Conservation (phyloP, 148 eudicot species). For the Dianthus caryophyllus region DNA sequence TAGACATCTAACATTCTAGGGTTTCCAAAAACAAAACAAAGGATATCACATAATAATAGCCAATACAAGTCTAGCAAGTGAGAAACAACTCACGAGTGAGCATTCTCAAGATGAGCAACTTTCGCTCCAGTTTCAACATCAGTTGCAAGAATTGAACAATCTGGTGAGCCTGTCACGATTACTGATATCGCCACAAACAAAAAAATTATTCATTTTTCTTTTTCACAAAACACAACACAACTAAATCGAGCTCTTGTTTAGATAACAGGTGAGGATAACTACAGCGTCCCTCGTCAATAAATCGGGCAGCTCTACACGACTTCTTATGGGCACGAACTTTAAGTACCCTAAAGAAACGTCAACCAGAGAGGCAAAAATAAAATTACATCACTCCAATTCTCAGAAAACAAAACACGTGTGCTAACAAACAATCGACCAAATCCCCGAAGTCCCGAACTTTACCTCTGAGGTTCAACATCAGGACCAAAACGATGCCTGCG, state of each 20-base stretch:
- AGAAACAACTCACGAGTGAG: conserved; percentile 64
- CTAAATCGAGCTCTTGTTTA: background rate
- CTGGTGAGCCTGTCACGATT: conserved; percentile 87
- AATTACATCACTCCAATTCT: background rate
- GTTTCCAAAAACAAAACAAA: background rate
- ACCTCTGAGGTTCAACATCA: conserved; percentile 65
- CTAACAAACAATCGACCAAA: background rate
- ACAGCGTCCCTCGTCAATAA: conserved; percentile 78
- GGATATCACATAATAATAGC: no score
- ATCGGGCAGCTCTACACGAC: conserved; percentile 80
- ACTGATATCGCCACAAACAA: conserved; percentile 39
- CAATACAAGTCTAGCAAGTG: background rate
- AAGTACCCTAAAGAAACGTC: conserved; percentile 42
- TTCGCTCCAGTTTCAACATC: conserved; percentile 85
- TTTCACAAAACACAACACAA: background rate
- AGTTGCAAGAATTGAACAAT: conserved; percentile 77
- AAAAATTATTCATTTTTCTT: conserved; percentile 7
- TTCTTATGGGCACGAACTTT: conserved; percentile 67
- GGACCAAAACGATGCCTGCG: conserved; percentile 60
- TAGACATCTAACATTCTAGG: conserved; percentile 4
- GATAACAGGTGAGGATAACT: conserved; percentile 7
- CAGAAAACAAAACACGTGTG: background rate
- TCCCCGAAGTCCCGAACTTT: background rate
- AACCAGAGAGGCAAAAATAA: conserved; percentile 9
- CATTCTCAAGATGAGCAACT: conserved; percentile 65